Evolutionary conservation across 257 asterid species (phyloP), one percentile per base, ranked within the genome.

Genomic region (Nicotiana undulata): DNA sequence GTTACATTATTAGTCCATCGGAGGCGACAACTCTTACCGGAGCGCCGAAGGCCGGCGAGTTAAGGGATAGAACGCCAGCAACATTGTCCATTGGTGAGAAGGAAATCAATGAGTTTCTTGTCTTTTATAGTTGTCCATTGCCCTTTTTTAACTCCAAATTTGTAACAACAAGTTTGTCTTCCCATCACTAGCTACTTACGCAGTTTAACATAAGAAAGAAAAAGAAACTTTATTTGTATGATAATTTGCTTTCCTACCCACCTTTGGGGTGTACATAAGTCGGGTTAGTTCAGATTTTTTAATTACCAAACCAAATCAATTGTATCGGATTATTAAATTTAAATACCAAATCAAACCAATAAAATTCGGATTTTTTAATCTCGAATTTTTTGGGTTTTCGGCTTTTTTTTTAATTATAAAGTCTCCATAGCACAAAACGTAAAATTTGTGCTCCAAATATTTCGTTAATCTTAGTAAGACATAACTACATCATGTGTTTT

Each of bases 1-100:
- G n/a, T n/a, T n/a, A n/a, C n/a, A n/a, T n/a, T n/a, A n/a, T n/a
- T 95, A 2, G 98, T 95, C 97, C 98, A 95, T 9, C 98, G 93
- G 79, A 94, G 98, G 24, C 98, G 92, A 74, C 98, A 94, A 82
- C 98, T 94, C 89, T 95, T 95, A 56, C 98, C 99, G 22, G 98
- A 95, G 34, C 99, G 99, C 80, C 97, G 88, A 20, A 95, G 97
- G 1, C 99, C 99, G 18, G 98, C 98, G 31, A 95, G 91, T 87
- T 95, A 93, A 1, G 99, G 99, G 49, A 95, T 97, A 20, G 98
- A 97, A 64, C 99, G 87, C 99, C 99, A 95, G 77, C 99, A 95
- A 84, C 99, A 92, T 91, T 92, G 98, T 85, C 98, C 99, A 53
- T 95, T 93, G 1, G 94, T 89, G 51, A 95, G 90, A 31, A 95